Conservation (phyloP, 441 rosid species). For the Pelargonium cotyledonis region DNA sequence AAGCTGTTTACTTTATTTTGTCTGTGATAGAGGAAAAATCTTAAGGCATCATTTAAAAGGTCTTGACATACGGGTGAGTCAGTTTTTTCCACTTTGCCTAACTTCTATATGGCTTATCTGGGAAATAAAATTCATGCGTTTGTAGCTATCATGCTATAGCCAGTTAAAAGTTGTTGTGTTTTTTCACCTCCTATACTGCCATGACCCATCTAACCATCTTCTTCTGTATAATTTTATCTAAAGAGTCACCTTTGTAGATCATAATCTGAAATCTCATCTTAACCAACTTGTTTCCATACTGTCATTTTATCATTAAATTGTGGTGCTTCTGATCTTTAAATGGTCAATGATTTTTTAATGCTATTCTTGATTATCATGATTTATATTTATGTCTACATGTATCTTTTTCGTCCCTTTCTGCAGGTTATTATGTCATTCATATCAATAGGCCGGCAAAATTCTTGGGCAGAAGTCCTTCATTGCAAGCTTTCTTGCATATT, state of each 20-base stretch:
- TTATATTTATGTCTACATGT: not conserved
- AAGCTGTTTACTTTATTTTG: slow-evolving; percentile 94
- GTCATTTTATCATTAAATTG: not conserved
- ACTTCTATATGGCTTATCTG: too few relatives aligned
- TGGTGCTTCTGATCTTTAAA: not conserved
- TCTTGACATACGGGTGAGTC: slow-evolving; percentile 93
- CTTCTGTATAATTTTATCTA: too few relatives aligned
- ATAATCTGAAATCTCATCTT: not conserved
- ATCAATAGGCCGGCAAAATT: slow-evolving; percentile 64
- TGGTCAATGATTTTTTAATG: not conserved
- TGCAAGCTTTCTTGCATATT: slow-evolving; percentile 86
- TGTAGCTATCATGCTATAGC: too few relatives aligned
- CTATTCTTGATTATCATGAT: not conserved
- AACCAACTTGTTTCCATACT: not conserved
- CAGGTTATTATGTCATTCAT: slow-evolving; percentile 84
- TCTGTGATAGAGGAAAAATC: slow-evolving; percentile 87
- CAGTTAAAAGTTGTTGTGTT: too few relatives aligned
- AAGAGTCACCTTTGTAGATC: too few relatives aligned
- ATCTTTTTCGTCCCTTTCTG: slow-evolving; percentile 24
- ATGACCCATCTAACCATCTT: too few relatives aligned
- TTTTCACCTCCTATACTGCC: too few relatives aligned
- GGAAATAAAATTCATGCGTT: too few relatives aligned
- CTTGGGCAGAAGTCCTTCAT: slow-evolving; percentile 98
- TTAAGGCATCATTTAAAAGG: slow-evolving; percentile 70
- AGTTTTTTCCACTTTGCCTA: slow-evolving; percentile 12